Evolutionary conservation across 352 stramenopile genomes (phyloP).

Genomic region (Phytophthora litchii): DNA sequence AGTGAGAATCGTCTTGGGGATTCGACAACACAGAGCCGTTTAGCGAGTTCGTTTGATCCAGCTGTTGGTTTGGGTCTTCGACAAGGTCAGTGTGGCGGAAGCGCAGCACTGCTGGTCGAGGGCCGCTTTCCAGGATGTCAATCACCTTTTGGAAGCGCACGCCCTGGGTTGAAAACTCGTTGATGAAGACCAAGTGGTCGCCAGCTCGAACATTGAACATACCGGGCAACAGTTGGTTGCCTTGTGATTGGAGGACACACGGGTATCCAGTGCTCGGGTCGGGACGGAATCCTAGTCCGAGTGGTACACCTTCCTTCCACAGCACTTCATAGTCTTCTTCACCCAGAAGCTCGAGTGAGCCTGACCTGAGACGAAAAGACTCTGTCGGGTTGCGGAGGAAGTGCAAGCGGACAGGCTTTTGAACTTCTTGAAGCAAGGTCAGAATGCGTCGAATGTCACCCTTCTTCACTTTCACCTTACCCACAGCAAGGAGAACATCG

Average conservation of each 20-base stretch:
- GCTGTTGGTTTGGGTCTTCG: slow-evolving; percentile 49
- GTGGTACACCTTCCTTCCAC: slow-evolving; percentile 85
- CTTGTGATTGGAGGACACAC: slow-evolving; percentile 79
- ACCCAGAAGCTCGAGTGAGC: slow-evolving; percentile 73
- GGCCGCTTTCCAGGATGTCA: slow-evolving; percentile 83
- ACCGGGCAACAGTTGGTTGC: slow-evolving; percentile 74
- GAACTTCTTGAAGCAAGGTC: slow-evolving; percentile 77
- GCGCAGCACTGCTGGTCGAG: slow-evolving; percentile 73
- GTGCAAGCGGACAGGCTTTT: slow-evolving; percentile 78
- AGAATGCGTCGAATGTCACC: slow-evolving; percentile 82
- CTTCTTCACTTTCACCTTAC: slow-evolving; percentile 79
- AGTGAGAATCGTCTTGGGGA: slow-evolving; percentile 71
- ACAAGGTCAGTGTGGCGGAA: slow-evolving; percentile 84
- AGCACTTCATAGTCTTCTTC: slow-evolving; percentile 90
- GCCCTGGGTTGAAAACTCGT: slow-evolving; percentile 83
- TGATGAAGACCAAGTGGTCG: slow-evolving; percentile 86
- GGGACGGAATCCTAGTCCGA: slow-evolving; percentile 82
- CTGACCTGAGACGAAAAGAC: slow-evolving; percentile 69
- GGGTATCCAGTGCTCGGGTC: slow-evolving; percentile 78
- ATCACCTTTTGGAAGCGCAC: slow-evolving; percentile 89
- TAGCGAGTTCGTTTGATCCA: slow-evolving; percentile 27
- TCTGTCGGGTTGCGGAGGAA: slow-evolving; percentile 80
- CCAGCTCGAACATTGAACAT: slow-evolving; percentile 89
- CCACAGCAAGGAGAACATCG: slow-evolving; percentile 79
- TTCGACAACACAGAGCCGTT: slow-evolving; percentile 53